These are phyloP conservation scores for Fusarium stilboides DNA, from an alignment of 2,329 filamentous ascomycete species.

Conservation along the genomic window DNA sequence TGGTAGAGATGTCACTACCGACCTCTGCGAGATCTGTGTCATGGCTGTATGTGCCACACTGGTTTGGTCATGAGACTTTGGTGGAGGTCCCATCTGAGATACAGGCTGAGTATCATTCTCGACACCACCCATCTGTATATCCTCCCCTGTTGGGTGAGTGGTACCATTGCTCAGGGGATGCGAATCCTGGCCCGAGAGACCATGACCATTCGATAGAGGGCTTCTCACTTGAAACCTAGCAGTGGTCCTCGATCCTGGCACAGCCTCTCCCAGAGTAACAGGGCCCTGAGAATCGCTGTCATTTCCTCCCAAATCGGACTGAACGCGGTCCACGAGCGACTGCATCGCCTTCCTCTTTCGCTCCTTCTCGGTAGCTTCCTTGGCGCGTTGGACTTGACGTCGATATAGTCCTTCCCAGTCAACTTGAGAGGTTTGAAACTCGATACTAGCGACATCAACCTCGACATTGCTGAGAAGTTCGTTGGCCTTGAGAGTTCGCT, in stretches of 20 bases:
- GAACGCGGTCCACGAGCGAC: slow-evolving; percentile 65
- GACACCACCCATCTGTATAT: slow-evolving; percentile 72
- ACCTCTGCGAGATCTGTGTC: slow-evolving; percentile 76
- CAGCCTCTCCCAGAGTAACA: slow-evolving; percentile 74
- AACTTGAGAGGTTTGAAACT: slow-evolving; percentile 75
- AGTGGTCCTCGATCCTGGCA: slow-evolving; percentile 69
- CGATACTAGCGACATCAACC: slow-evolving; percentile 87
- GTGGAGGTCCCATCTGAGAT: slow-evolving; percentile 68
- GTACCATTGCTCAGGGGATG: slow-evolving; percentile 70
- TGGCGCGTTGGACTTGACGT: slow-evolving; percentile 77
- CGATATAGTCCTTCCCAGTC: slow-evolving; percentile 88
- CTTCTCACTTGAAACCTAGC: slow-evolving; percentile 71
- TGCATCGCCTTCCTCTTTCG: slow-evolving; percentile 75
- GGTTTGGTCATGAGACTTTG: slow-evolving; percentile 56
- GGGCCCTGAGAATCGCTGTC: slow-evolving; percentile 70
- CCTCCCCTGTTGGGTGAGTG: slow-evolving; percentile 63
- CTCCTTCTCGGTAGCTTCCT: slow-evolving; percentile 71
- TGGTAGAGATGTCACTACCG: slow-evolving; percentile 71
- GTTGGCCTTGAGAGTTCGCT: slow-evolving; percentile 87
- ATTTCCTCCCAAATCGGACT: slow-evolving; percentile 67
- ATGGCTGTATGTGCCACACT: slow-evolving; percentile 61
- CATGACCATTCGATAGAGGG: slow-evolving; percentile 72
- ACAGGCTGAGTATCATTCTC: slow-evolving; percentile 64
- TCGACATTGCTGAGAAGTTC: slow-evolving; percentile 95
- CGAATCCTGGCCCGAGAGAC: slow-evolving; percentile 53